These are phyloP conservation scores for Kwoniella europaea DNA, from an alignment of 768 basidiomycete species.

Conservation along the genomic window DNA sequence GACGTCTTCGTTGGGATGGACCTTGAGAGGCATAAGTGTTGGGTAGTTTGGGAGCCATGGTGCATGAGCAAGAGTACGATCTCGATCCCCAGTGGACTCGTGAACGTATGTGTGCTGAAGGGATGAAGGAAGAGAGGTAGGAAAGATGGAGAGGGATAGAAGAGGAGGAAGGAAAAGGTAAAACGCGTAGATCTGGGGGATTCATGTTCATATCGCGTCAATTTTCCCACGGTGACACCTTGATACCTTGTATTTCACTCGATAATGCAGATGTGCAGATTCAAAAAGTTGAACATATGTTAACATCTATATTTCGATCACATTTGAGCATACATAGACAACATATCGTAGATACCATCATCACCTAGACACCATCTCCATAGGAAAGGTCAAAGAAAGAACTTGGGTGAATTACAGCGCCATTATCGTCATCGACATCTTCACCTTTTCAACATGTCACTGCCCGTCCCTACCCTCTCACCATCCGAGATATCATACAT, in stretches of 20 bases:
- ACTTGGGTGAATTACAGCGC: neutral
- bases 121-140: neutral
- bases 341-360: too few relatives aligned
- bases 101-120: neutral
- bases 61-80: too few relatives aligned
- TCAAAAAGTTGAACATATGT: neutral
- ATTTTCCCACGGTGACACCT: conserved; percentile 24
- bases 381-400: neutral
- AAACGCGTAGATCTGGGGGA: conserved; percentile 7
- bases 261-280: neutral
- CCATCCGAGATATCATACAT: conserved; percentile 55
- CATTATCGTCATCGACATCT: neutral
- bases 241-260: neutral
- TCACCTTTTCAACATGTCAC: conserved; percentile 14
- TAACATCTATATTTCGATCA: too few relatives aligned
- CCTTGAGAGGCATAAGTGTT: conserved; percentile 25
- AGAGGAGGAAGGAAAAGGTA: neutral
- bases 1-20: conserved; percentile 10
- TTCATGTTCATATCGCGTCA: conserved; percentile 7
- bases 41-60: conserved; percentile 20
- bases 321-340: too few relatives aligned
- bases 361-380: neutral
- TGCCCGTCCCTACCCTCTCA: conserved; percentile 36
- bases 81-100: neutral
- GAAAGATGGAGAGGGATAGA: too few relatives aligned